Evolutionary conservation across 495 filamentous ascomycete species (phyloP).

Genomic region (Penicillium canescens): DNA sequence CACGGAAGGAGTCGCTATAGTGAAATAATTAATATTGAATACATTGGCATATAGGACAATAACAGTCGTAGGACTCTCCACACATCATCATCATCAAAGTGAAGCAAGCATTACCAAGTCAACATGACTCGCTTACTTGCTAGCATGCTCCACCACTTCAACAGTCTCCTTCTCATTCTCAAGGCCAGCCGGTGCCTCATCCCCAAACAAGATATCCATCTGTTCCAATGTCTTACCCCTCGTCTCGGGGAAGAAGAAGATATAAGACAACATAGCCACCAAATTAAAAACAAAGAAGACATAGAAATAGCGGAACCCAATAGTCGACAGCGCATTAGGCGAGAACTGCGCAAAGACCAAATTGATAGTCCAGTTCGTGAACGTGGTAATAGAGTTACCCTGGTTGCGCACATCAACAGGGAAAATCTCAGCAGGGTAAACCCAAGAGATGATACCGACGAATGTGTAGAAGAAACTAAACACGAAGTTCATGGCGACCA

Average conservation of each 20-base stretch:
- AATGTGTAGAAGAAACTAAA: conserved; percentile 52
- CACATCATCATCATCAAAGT: too few relatives aligned
- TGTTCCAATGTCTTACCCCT: conserved; percentile 52
- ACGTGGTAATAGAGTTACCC: conserved; percentile 50
- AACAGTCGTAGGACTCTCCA: too few relatives aligned
- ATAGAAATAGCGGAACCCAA: conserved; percentile 52
- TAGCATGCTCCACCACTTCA: background rate
- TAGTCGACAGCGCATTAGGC: conserved; percentile 44
- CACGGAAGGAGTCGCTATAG: background rate
- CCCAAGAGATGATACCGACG: conserved; percentile 53
- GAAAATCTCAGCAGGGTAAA: conserved; percentile 59
- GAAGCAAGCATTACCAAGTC: background rate
- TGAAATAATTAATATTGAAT: too few relatives aligned
- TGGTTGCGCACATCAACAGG: conserved; percentile 50
- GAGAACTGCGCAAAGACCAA: conserved; percentile 53
- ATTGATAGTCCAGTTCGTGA: conserved; percentile 53
- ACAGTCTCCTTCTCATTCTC: background rate
- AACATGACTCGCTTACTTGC: background rate
- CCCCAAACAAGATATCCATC: conserved; percentile 54
- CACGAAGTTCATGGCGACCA: conserved; percentile 52
- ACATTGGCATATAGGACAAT: too few relatives aligned
- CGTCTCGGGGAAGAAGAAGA: conserved; percentile 51
- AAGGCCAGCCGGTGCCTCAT: conserved; percentile 7
- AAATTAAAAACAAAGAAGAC: conserved; percentile 49
- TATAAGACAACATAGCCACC: conserved; percentile 38